These are phyloP conservation scores for Globisporangium canariense DNA, from an alignment of 352 stramenopile genomes.

Conservation along the genomic window DNA sequence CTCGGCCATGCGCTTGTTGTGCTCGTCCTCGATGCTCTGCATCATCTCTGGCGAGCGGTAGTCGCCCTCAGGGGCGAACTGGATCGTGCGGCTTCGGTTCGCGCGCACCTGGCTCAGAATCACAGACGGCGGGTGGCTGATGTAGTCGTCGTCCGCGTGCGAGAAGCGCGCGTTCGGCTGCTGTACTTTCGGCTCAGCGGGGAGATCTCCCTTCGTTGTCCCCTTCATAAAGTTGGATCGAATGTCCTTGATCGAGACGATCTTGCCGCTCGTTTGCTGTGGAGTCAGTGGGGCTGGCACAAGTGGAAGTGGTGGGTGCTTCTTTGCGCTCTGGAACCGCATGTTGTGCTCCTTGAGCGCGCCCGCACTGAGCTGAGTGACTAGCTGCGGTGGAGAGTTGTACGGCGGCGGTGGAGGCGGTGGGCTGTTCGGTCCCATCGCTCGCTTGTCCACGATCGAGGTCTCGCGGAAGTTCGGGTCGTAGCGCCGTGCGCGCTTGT, in stretches of 20 bases:
- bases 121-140: conserved; percentile 32
- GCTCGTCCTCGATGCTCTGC: conserved; percentile 38
- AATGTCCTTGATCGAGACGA: conserved; percentile 39
- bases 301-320: not conserved
- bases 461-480: conserved; percentile 22
- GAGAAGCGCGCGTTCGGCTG: not conserved
- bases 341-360: conserved; percentile 10
- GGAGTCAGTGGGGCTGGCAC: not conserved
- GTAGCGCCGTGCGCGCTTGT: conserved; percentile 36
- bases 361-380: conserved; percentile 9
- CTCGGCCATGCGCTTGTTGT: conserved; percentile 42
- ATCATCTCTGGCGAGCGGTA: conserved; percentile 30
- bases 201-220: conserved; percentile 15
- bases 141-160: conserved; percentile 21
- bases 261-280: conserved; percentile 24
- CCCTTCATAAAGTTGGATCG: conserved; percentile 19
- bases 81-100: conserved; percentile 40
- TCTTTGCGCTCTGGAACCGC: conserved; percentile 9
- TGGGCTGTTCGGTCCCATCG: not conserved
- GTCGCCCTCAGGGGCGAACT: conserved; percentile 32
- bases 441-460: not conserved
- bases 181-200: not conserved
- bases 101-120: conserved; percentile 44
- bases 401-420: conserved; percentile 8
- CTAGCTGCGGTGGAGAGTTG: not conserved